Evolutionary conservation across 192 early-diverging fungal species (phyloP), one percentile per base, ranked within the genome.

Genomic region (Powellomyces hirtus): DNA sequence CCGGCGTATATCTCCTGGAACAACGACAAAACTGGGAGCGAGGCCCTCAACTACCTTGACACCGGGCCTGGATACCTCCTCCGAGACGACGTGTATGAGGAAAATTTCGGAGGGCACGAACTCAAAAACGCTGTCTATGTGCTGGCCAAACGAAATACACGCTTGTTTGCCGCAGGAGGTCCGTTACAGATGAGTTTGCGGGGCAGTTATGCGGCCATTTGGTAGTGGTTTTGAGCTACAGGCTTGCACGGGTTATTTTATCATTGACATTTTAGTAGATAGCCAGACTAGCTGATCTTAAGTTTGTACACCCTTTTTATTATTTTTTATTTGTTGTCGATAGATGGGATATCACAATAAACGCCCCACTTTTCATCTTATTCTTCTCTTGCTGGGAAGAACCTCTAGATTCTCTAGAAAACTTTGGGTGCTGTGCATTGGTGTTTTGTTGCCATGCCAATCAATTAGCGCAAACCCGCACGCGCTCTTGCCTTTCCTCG

Each of bases 111-210:
- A 10, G 84, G 83, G 29, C 64, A 68, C 0, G 68, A 78, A 22
- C 77, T 85, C 36, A 57, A 77, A 6, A 88, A 87, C 55, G 89
- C 89, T 0, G 59, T 90, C 14, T 91, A 90, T 59, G 66, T 84
- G 29, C 62, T 89, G 38, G 51, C 69, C 35, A 88, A 86, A 49
- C 76, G 81, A 49, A 40, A 64, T 5, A 56, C 50, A 1, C 18
- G 78, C 7, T 53, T 90, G 37, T 86, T 89, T 76, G 74, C 83
- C 16, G 85, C 82, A 8, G 89, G 89, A 29, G 89, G 89, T 5
- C 89, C 89, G 22, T 58, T 85, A 36, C 83, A 85, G 38, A 30
- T 82, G 18, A 80, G 73, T 44, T 60, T 82, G 59, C 29, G 49
- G 16, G 83, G 83, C 13, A 75, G 75, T 46, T 77, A 75, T 51